These are phyloP conservation scores for Aspergillus intermedius DNA, from an alignment of 2,329 filamentous ascomycete species.

Conservation along the genomic window DNA sequence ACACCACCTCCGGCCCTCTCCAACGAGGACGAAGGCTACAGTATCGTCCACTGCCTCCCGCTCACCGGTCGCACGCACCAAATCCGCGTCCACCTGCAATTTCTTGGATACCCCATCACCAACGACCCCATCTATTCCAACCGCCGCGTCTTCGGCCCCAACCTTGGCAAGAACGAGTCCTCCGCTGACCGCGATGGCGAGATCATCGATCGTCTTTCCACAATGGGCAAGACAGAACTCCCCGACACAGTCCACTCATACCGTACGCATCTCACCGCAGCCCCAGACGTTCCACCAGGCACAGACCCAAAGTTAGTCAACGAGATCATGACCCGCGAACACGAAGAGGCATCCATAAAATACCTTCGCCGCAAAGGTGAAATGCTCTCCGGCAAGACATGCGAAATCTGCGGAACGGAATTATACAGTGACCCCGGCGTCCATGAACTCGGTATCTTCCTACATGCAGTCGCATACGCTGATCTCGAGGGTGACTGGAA, in stretches of 20 bases:
- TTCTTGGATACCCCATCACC: conserved; percentile 86
- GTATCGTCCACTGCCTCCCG: conserved; percentile 87
- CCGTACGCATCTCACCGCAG: conserved; percentile 48
- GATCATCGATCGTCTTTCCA: conserved; percentile 74
- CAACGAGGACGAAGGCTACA: conserved; percentile 65
- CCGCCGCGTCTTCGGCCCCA: conserved; percentile 77
- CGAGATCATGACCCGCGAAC: conserved; percentile 37
- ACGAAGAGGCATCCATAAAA: conserved; percentile 79
- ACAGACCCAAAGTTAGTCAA: conserved; percentile 33
- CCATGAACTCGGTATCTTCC: conserved; percentile 87
- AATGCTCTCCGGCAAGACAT: conserved; percentile 80
- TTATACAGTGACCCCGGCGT: conserved; percentile 86
- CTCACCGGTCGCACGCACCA: conserved; percentile 94
- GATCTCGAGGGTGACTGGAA: conserved; percentile 77
- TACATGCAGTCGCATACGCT: conserved; percentile 87
- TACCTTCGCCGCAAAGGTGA: conserved; percentile 90
- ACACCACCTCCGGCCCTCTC: conserved; percentile 28
- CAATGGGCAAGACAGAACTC: conserved; percentile 91
- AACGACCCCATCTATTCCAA: conserved; percentile 99
- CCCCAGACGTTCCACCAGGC: conserved; percentile 30
- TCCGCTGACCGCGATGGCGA: conserved; percentile 74
- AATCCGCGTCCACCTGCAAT: conserved; percentile 88
- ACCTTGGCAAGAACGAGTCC: conserved; percentile 64
- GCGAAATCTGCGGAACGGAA: conserved; percentile 74
- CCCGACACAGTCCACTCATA: conserved; percentile 79